Percentiles rank a stretch among this genome's conserved stretches.
phyloP scores from a whole-genome alignment of 768 basidiomycete genomes.

The Termitomyces sp. region DNA sequence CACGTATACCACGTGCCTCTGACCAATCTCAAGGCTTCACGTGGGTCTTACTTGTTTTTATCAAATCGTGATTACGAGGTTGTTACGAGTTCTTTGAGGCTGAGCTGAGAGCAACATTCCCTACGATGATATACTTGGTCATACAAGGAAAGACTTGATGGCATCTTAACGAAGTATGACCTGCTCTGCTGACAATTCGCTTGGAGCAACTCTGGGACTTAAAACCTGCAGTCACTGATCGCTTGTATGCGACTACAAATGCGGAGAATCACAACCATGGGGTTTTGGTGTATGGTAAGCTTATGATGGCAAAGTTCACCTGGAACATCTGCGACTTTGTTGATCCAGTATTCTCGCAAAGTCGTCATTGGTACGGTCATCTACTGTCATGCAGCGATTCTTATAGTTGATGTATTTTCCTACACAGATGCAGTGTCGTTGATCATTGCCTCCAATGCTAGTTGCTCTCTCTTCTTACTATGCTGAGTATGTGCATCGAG shows the following conservation, averaged over 20 bases:
- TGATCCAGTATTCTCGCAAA: too few species aligned
- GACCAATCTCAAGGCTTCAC: not conserved
- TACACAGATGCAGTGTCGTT: too few species aligned
- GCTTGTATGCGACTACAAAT: not conserved
- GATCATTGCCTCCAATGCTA: too few species aligned
- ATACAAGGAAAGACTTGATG: not conserved
- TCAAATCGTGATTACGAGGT: not conserved
- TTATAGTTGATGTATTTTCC: too few species aligned
- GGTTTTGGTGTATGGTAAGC: not conserved
- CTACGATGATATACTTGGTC: not conserved
- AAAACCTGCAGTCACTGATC: not conserved
- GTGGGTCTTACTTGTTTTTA: not conserved
- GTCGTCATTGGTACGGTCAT: too few species aligned
- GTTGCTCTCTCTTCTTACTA: too few species aligned
- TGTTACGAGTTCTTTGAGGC: not conserved
- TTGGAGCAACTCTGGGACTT: not conserved
- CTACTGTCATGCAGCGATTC: too few species aligned
- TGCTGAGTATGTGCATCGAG: too few species aligned
- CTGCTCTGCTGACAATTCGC: not conserved
- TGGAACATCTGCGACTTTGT: too few species aligned
- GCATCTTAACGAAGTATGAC: not conserved
- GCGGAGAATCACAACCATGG: not conserved
- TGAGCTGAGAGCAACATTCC: not conserved
- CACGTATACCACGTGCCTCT: slow-evolving; percentile 1
- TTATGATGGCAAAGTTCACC: too few species aligned